Evolutionary conservation across 2,329 filamentous ascomycete species (phyloP).

Genomic region (Phaeosphaeriaceae sp.): DNA sequence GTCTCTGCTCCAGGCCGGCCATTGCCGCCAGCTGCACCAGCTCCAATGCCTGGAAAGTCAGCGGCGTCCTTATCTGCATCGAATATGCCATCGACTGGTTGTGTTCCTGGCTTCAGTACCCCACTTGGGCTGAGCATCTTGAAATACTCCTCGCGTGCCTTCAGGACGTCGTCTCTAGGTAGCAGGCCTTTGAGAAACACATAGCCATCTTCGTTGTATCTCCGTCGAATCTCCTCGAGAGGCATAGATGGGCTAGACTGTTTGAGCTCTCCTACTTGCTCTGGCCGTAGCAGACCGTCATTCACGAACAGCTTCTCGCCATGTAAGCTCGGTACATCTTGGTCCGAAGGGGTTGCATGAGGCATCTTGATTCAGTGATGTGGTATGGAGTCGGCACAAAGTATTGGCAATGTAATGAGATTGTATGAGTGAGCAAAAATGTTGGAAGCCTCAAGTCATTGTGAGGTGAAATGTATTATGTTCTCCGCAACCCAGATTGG

Average conservation of each 20-base stretch:
- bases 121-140: slow-evolving; percentile 61
- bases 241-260: slow-evolving; percentile 55
- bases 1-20: slow-evolving; percentile 53
- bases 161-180: slow-evolving; percentile 60
- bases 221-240: slow-evolving; percentile 56
- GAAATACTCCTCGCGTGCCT: slow-evolving; percentile 62
- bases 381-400: neutral
- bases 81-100: slow-evolving; percentile 63
- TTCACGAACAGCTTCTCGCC: slow-evolving; percentile 51
- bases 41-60: slow-evolving; percentile 62
- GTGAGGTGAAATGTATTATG: neutral
- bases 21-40: slow-evolving; percentile 56
- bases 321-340: slow-evolving; percentile 29
- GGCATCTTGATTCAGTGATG: slow-evolving; percentile 32
- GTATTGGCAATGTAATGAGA: slow-evolving; percentile 1
- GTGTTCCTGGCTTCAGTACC: slow-evolving; percentile 61
- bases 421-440: neutral
- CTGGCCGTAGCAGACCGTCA: slow-evolving; percentile 55
- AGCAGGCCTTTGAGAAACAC: slow-evolving; percentile 63
- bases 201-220: slow-evolving; percentile 61
- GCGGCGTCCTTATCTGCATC: slow-evolving; percentile 51
- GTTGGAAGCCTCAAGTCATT: neutral
- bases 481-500: slow-evolving; percentile 5
- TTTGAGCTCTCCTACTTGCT: slow-evolving; percentile 53
- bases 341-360: slow-evolving; percentile 37